phyloP scores from a whole-genome alignment of 164 flowering plant genomes.

The Berberis vulgaris region DNA sequence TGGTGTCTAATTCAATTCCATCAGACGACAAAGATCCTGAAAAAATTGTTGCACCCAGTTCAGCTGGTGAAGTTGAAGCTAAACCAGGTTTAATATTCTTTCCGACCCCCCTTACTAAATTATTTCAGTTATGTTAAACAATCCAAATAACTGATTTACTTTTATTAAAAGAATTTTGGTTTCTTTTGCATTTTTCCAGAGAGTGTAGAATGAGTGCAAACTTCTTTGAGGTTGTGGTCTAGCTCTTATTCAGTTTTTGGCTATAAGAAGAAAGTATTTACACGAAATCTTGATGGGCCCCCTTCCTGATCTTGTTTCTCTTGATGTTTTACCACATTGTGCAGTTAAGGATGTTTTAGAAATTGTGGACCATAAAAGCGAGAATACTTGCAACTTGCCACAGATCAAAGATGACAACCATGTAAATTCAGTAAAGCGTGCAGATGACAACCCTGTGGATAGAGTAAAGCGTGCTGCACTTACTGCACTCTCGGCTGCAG shows the following conservation, averaged over 20 bases:
- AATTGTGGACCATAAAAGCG: constrained; percentile 24
- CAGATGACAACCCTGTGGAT: constrained; percentile 29
- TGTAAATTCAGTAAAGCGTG: constrained; percentile 16
- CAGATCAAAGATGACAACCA: constrained; percentile 29
- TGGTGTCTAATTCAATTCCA: constrained; percentile 19
- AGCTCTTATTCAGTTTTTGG: constrained; percentile 11
- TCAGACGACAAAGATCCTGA: constrained; percentile 26
- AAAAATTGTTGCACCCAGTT: constrained; percentile 18
- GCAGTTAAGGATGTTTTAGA: constrained; percentile 19
- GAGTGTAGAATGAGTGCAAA: too few species aligned
- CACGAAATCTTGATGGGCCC: constrained; percentile 8
- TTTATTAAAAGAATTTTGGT: too few species aligned
- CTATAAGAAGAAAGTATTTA: constrained; percentile 25
- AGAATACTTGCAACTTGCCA: constrained; percentile 14
- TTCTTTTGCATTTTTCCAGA: too few species aligned
- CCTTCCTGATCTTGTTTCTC: constrained; percentile 2
- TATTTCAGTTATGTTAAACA: too few species aligned
- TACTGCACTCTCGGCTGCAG: constrained; percentile 78
- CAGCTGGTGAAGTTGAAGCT: constrained; percentile 23
- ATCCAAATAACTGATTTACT: too few species aligned
- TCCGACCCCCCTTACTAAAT: neutral
- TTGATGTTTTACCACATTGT: constrained; percentile 2
- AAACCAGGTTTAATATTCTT: constrained; percentile 25
- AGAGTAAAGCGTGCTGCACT: constrained; percentile 74
- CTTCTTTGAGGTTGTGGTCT: too few species aligned